phyloP scores from a whole-genome alignment of 2,329 filamentous ascomycete genomes.

The Aspergillus caelatus region DNA sequence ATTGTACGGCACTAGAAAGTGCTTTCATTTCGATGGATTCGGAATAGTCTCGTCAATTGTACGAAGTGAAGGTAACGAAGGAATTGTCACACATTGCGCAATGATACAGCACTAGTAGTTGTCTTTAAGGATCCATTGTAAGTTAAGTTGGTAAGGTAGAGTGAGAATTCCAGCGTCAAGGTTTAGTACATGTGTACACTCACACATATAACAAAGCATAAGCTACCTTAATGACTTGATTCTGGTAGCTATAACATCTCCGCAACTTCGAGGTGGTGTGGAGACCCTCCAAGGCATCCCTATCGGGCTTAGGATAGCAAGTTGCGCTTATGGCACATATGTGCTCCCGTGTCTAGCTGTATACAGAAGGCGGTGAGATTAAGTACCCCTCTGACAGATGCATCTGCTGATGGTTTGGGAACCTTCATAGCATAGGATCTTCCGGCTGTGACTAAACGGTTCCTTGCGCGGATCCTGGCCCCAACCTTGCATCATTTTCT shows the following conservation, averaged over 20 bases:
- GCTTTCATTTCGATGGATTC: slow-evolving; percentile 22
- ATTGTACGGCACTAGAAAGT: slow-evolving; percentile 1
- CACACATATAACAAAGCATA: slow-evolving; percentile 1
- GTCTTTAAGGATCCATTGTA: slow-evolving; percentile 4
- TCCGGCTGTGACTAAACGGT: slow-evolving; percentile 2
- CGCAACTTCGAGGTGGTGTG: background rate
- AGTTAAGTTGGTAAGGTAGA: background rate
- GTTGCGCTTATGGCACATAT: slow-evolving; percentile 12
- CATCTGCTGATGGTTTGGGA: slow-evolving; percentile 17
- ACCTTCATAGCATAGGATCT: slow-evolving; percentile 14
- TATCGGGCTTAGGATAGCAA: slow-evolving; percentile 2
- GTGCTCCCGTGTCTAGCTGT: slow-evolving; percentile 2
- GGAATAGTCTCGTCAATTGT: slow-evolving; percentile 9
- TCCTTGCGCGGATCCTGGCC: slow-evolving; percentile 6
- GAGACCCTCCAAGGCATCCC: background rate
- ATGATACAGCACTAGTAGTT: slow-evolving; percentile 8
- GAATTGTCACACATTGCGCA: slow-evolving; percentile 18
- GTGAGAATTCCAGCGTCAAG: background rate
- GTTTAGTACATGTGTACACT: background rate
- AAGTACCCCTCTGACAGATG: slow-evolving; percentile 34
- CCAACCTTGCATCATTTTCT: slow-evolving; percentile 5
- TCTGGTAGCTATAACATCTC: background rate
- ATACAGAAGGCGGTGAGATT: slow-evolving; percentile 26
- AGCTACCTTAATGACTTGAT: background rate
- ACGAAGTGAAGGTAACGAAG: slow-evolving; percentile 4